Conservation (phyloP, 148 eudicot species). For the Vaccinium darrowii region DNA sequence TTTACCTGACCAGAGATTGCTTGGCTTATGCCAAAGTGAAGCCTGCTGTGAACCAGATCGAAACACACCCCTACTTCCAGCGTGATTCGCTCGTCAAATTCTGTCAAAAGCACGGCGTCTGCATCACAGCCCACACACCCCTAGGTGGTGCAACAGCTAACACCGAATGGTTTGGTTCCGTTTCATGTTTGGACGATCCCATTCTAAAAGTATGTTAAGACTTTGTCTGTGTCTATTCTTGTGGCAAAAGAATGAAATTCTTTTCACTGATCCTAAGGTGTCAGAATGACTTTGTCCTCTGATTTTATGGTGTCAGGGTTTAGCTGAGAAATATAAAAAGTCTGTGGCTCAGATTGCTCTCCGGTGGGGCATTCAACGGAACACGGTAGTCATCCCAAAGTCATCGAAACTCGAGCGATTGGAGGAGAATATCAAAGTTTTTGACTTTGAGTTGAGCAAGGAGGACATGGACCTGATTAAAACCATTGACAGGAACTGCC, state of each 20-base stretch:
- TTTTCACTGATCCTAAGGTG: not conserved
- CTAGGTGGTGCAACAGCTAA: slow-evolving; percentile 87
- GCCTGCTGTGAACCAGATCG: slow-evolving; percentile 98
- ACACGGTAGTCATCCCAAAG: slow-evolving; percentile 80
- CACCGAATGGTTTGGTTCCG: slow-evolving; percentile 44
- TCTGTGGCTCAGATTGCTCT: slow-evolving; percentile 79
- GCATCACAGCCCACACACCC: slow-evolving; percentile 94
- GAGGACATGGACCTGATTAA: slow-evolving; percentile 82
- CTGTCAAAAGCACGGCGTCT: slow-evolving; percentile 80
- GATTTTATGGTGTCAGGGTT: slow-evolving; percentile 34
- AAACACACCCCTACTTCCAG: slow-evolving; percentile 93
- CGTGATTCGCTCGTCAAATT: slow-evolving; percentile 86
- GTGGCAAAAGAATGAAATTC: not conserved
- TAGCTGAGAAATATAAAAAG: slow-evolving; percentile 75
- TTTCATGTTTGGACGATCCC: slow-evolving; percentile 89
- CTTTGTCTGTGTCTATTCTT: not conserved
- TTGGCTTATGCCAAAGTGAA: slow-evolving; percentile 84
- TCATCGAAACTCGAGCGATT: slow-evolving; percentile 73
- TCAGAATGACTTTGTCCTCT: not conserved
- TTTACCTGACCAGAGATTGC: slow-evolving; percentile 86
- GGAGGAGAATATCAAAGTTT: slow-evolving; percentile 62
- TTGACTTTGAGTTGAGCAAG: slow-evolving; percentile 67
- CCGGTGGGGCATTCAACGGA: slow-evolving; percentile 84
- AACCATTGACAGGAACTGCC: slow-evolving; percentile 60
- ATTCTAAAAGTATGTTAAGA: slow-evolving; percentile 56